These are phyloP conservation scores for Aspergillus niger DNA, from an alignment of 2,329 filamentous ascomycete genomes.

Conservation along the genomic window DNA sequence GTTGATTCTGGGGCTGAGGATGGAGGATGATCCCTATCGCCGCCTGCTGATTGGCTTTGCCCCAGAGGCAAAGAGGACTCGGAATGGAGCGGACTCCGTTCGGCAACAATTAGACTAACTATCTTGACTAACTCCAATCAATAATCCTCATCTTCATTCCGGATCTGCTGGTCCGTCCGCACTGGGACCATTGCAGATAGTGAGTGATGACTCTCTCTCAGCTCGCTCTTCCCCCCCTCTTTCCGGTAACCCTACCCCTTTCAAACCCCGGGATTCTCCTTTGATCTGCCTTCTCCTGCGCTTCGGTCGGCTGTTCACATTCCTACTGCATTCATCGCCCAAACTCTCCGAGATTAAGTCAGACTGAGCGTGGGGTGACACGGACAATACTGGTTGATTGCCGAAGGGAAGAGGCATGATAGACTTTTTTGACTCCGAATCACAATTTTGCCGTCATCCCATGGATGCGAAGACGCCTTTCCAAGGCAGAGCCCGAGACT, in stretches of 20 bases:
- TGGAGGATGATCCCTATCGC: slow-evolving; percentile 11
- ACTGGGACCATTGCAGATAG: background rate
- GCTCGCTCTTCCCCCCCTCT: background rate
- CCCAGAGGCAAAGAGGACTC: background rate
- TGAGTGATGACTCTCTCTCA: no score
- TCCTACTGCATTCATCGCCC: background rate
- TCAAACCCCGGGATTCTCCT: background rate
- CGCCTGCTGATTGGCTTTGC: slow-evolving; percentile 7
- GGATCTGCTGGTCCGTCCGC: background rate
- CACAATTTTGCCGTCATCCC: background rate
- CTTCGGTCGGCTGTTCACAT: slow-evolving; percentile 1
- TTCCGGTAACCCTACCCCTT: background rate
- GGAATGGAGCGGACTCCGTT: slow-evolving; percentile 3
- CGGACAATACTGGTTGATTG: background rate
- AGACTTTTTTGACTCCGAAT: background rate
- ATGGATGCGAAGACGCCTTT: background rate
- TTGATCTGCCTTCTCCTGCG: background rate
- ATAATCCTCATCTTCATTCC: background rate
- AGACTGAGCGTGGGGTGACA: background rate
- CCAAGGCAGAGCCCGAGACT: background rate
- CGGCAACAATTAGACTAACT: background rate
- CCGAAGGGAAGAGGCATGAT: no score
- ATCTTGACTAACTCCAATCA: slow-evolving; percentile 7
- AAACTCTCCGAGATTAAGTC: background rate
- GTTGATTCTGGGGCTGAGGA: background rate